These are phyloP conservation scores for Scenedesmus sp. DNA, from an alignment of 163 green algal genomes.

Conservation along the genomic window DNA sequence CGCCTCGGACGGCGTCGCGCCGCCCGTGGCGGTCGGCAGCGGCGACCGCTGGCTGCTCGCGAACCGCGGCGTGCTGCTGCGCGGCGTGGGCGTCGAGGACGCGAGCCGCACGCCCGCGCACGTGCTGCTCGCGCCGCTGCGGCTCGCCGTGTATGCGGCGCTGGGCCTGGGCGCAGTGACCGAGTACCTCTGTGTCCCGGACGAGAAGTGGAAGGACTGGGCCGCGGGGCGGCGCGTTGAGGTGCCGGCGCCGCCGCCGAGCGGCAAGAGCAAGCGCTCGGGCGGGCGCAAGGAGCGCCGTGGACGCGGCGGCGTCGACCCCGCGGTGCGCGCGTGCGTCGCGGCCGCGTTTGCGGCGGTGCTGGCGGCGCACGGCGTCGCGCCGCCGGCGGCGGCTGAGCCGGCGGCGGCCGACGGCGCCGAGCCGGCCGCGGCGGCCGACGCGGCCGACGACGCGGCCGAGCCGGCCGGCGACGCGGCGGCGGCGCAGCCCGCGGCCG, in stretches of 20 bases:
- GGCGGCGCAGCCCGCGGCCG: neutral
- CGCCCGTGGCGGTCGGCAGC: slow-evolving; percentile 12
- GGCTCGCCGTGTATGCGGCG: slow-evolving; percentile 27
- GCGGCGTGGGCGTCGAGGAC: slow-evolving; percentile 26
- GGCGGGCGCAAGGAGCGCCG: too few species aligned
- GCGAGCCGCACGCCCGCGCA: slow-evolving; percentile 27
- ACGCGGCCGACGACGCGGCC: too few species aligned
- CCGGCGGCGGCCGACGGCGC: neutral
- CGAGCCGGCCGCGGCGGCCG: neutral
- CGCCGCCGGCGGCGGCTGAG: neutral
- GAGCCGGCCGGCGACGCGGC: neutral
- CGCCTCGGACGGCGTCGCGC: neutral
- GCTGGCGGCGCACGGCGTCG: neutral
- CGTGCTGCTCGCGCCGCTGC: slow-evolving; percentile 38
- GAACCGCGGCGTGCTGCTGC: slow-evolving; percentile 36
- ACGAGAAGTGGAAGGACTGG: slow-evolving; percentile 41
- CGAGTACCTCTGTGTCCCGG: slow-evolving; percentile 41
- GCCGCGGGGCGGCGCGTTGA: slow-evolving; percentile 11
- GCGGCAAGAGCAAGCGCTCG: neutral
- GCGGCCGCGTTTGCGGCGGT: slow-evolving; percentile 21
- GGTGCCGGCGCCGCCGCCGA: neutral
- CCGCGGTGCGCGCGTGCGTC: slow-evolving; percentile 16
- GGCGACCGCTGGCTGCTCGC: slow-evolving; percentile 43
- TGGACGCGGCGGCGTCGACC: neutral
- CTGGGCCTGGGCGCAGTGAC: slow-evolving; percentile 32